Evolutionary conservation across 495 filamentous ascomycete species (phyloP).

Genomic region (Endocarpon pusillum): DNA sequence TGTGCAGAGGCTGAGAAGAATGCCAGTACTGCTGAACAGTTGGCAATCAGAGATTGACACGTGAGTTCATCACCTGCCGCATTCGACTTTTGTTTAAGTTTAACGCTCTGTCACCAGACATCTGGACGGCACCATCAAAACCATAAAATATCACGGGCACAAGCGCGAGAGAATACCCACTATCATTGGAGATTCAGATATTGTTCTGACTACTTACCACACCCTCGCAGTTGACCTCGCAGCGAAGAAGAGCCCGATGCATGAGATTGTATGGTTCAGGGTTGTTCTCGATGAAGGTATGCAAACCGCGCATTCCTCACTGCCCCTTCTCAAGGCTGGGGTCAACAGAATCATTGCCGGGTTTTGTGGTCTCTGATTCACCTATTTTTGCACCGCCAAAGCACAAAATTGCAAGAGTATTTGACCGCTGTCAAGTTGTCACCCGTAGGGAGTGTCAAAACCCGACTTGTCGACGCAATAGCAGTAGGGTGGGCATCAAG

Average conservation of each 20-base stretch:
- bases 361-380: too few relatives aligned
- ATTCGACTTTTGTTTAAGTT: neutral
- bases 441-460: too few relatives aligned
- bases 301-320: too few relatives aligned
- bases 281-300: constrained; percentile 8
- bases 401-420: too few relatives aligned
- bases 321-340: too few relatives aligned
- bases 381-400: too few relatives aligned
- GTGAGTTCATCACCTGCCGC: neutral
- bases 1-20: neutral
- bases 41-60: constrained; percentile 5
- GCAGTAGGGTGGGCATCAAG: too few relatives aligned
- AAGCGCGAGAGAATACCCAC: neutral
- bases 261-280: constrained; percentile 3
- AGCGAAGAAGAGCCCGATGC: constrained; percentile 3
- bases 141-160: constrained; percentile 5
- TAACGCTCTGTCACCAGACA: constrained; percentile 2
- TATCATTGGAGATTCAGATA: constrained; percentile 3
- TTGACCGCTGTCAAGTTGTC: too few relatives aligned
- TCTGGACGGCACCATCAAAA: constrained; percentile 1
- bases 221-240: constrained; percentile 6
- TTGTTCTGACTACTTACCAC: constrained; percentile 10
- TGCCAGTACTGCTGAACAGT: constrained; percentile 5
- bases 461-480: too few relatives aligned
- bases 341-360: too few relatives aligned